Evolutionary conservation across 371 early-diverging fungal species (phyloP), one percentile per base, ranked within the genome.

Genomic region (Dinochytrium kinnereticum): DNA sequence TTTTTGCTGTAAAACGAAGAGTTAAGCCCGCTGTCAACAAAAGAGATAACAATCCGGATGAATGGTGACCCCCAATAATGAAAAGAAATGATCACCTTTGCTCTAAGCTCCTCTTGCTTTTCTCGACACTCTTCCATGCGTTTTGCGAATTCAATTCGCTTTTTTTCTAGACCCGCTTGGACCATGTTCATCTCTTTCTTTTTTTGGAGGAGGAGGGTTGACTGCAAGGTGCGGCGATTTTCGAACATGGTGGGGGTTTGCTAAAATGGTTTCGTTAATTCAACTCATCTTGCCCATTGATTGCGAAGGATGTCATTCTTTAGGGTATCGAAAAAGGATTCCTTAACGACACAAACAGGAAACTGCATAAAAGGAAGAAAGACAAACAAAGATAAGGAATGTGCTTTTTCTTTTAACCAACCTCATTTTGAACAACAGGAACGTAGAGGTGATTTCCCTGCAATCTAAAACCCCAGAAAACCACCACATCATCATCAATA

Each of bases 101-200:
- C 79, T 26, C 77, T 26, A 0, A 88, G 73, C 72, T 87, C 87
- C 40, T 87, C 86, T 69, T 87, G 88, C 57, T 87, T 86, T 57
- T 84, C 86, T 1, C 81, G 70, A 66, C 87, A 87, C 44, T 85
- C 87, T 24, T 87, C 84, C 88, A 88, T 88, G 19, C 88, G 77
- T 59, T 86, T 86, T 3, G 84, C 71, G 74, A 88, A 88, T 69
- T 88, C 88, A 3, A 78, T 50, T 13, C 88, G 70, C 59, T 84
- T 81, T 66, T 82, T 76, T 40, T 88, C 88, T 49, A 88, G 75
- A 49, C 59, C 68, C 24, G 67, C 69, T 55, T 88, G 88, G 15
- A 88, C 83, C 3, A 65, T 59, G 51, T 81, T 73, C 85, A 88
- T 84, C 69, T 88, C 88, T 59, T 80, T 78, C 72, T 87, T 87